phyloP scores from a whole-genome alignment of 106 monocot species.

The Posidonia australis region DNA sequence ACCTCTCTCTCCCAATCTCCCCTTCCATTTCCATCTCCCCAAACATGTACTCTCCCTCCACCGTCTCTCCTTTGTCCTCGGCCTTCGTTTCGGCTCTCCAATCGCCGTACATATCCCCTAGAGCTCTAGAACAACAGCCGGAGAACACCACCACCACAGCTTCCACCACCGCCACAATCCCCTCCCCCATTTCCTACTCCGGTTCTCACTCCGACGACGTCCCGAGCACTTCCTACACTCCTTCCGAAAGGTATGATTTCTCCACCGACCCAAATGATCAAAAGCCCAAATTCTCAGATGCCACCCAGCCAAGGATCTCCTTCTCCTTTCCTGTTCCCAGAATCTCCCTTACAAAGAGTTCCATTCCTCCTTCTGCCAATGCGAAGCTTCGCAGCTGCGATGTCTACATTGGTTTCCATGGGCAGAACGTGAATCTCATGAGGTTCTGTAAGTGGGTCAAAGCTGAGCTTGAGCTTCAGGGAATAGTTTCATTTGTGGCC shows the following conservation, averaged over 20 bases:
- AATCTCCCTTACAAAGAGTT: conserved; percentile 51
- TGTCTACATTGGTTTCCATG: conserved; percentile 88
- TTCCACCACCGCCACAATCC: conserved; percentile 23
- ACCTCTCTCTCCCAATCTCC: conserved; percentile 16
- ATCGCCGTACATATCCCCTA: conserved; percentile 21
- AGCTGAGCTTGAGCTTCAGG: conserved; percentile 82
- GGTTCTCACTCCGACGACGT: conserved; percentile 52
- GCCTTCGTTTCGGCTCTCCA: conserved; percentile 22
- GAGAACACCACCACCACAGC: conserved; percentile 11
- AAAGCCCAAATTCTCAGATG: conserved; percentile 46
- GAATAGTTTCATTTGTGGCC: conserved; percentile 74
- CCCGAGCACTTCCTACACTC: conserved; percentile 77
- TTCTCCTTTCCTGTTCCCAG: conserved; percentile 87
- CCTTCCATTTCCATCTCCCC: conserved; percentile 24
- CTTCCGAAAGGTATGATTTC: conserved; percentile 53
- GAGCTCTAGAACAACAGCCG: conserved; percentile 10
- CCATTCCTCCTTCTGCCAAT: conserved; percentile 54
- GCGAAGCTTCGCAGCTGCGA: conserved; percentile 84
- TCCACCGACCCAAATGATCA: conserved; percentile 34
- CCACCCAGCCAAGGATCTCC: conserved; percentile 37
- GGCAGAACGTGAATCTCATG: conserved; percentile 50
- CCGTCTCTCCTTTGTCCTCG: conserved; percentile 17
- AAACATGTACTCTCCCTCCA: conserved; percentile 14
- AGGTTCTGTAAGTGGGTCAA: conserved; percentile 90
- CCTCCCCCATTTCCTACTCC: conserved; percentile 54